phyloP scores from a whole-genome alignment of 2,329 filamentous ascomycete species.

The Penicillium sp. region DNA sequence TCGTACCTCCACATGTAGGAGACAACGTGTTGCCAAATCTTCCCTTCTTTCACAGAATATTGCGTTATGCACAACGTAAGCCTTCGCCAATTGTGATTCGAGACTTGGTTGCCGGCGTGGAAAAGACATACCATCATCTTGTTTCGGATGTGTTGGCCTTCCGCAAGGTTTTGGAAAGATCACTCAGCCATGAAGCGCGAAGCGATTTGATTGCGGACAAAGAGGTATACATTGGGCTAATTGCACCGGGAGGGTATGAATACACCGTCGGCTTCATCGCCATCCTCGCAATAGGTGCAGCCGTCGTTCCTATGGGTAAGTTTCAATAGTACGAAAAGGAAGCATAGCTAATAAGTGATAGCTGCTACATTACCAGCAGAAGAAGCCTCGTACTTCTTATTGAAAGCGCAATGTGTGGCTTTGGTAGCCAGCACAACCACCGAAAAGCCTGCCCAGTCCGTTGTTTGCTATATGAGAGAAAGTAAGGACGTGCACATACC shows the following conservation, averaged over 20 bases:
- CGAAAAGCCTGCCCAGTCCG: slow-evolving; percentile 13
- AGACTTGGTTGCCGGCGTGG: slow-evolving; percentile 32
- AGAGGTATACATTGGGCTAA: slow-evolving; percentile 35
- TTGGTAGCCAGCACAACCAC: slow-evolving; percentile 12
- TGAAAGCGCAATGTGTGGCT: slow-evolving; percentile 19
- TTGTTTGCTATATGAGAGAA: slow-evolving; percentile 16
- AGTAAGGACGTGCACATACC: slow-evolving; percentile 13
- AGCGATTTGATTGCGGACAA: slow-evolving; percentile 24
- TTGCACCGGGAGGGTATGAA: slow-evolving; percentile 38
- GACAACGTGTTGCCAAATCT: slow-evolving; percentile 32
- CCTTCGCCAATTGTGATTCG: slow-evolving; percentile 28
- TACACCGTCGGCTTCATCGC: slow-evolving; percentile 37
- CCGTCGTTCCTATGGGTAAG: slow-evolving; percentile 36
- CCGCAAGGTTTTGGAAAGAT: slow-evolving; percentile 21
- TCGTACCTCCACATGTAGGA: slow-evolving; percentile 30
- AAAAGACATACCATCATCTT: slow-evolving; percentile 34
- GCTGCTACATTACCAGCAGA: slow-evolving; percentile 28
- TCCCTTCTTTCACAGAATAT: slow-evolving; percentile 33
- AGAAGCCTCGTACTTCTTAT: slow-evolving; percentile 34
- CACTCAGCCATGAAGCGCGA: slow-evolving; percentile 13
- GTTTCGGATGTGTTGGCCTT: slow-evolving; percentile 34
- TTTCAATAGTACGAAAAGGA: not conserved
- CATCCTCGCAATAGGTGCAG: slow-evolving; percentile 34
- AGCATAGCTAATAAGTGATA: slow-evolving; percentile 1
- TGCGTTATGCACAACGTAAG: slow-evolving; percentile 30